These are phyloP conservation scores for Umbelopsis ramanniana DNA, from an alignment of 192 early-diverging fungal species.

Conservation along the genomic window DNA sequence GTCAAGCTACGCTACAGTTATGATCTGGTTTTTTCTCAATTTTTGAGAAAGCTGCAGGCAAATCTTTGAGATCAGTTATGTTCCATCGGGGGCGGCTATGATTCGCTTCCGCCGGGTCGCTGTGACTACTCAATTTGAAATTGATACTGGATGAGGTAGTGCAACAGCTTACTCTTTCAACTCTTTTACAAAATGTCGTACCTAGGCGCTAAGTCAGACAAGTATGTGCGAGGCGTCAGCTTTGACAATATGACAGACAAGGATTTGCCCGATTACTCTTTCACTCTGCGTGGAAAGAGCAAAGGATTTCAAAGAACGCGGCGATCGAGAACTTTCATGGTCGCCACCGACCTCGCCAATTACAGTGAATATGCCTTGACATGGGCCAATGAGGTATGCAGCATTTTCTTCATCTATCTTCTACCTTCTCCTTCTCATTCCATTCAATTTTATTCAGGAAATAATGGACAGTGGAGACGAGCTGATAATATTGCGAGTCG, in stretches of 20 bases:
- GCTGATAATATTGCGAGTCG: constrained; percentile 35
- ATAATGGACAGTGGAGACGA: constrained; percentile 62
- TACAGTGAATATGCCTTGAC: constrained; percentile 54
- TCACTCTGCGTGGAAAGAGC: constrained; percentile 53
- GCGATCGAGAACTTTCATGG: constrained; percentile 48
- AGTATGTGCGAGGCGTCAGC: constrained; percentile 41
- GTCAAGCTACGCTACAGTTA: neutral
- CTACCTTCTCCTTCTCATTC: neutral
- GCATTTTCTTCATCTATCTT: neutral
- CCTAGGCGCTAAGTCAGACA: constrained; percentile 7
- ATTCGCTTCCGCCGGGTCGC: no score
- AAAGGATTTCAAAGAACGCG: constrained; percentile 46
- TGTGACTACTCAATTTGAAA: no score
- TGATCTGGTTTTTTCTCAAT: no score
- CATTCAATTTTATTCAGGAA: constrained; percentile 24
- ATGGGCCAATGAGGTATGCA: constrained; percentile 50
- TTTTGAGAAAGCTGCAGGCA: no score
- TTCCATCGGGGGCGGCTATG: no score
- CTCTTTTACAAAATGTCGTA: constrained; percentile 6
- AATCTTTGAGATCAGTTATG: no score
- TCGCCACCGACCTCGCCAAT: constrained; percentile 56
- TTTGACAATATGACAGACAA: constrained; percentile 46
- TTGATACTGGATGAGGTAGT: no score
- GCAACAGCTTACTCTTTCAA: neutral
- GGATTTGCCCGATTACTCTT: constrained; percentile 44